Base-by-base conservation (phyloP, 768 basidiomycete species). In the Pholiota molesta region DNA sequence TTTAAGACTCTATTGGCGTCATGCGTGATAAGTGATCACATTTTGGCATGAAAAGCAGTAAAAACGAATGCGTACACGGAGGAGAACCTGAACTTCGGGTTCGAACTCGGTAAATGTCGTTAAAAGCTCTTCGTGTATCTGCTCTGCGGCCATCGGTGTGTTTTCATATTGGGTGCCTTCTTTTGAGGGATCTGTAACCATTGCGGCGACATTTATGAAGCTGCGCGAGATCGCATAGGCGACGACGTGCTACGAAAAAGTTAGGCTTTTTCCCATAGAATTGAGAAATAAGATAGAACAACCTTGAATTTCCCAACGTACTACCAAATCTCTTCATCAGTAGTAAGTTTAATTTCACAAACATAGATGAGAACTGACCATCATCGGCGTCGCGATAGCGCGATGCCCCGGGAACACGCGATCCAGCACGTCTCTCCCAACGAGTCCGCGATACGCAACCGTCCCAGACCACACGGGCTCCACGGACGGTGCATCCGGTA, bases 381-480 rank as follows among this genome's bases (percentile, higher is more conserved):
- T 64, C 39, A 66, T 67, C 11, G 65, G 68, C 17, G 68, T 67
- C 5, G 60, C 58, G 31, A 71, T 62, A n/a, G 70, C 62, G 4
- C 68, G 70, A 33, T 79, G 79, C n/a, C 68, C 69, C 31, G 75
- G 74, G 56, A 69, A 69, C n/a, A 44, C 35, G n/a, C 56, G 60
- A 28, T 62, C 52, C 6, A 82, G 57, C 28, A 59, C 64, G 2
- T 69, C 67, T 26, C 60, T 65, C 1, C 76, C 71, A 17, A 80
- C 62, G 16, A 82, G 59, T 5, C 65, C 73, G 28, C 78, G 72
- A 59, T 80, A 81, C 1, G 72, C 76, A 33, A 75, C 57, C 6
- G 61, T 67, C 13, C 81, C 81, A 1, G 74, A 77, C 72, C 75
- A 80, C 8, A 73, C 64, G 13, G 78, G 76, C 14, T 78, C 69